Evolutionary conservation across 306 rosid species (phyloP).

Genomic region (Rosa rugosa): DNA sequence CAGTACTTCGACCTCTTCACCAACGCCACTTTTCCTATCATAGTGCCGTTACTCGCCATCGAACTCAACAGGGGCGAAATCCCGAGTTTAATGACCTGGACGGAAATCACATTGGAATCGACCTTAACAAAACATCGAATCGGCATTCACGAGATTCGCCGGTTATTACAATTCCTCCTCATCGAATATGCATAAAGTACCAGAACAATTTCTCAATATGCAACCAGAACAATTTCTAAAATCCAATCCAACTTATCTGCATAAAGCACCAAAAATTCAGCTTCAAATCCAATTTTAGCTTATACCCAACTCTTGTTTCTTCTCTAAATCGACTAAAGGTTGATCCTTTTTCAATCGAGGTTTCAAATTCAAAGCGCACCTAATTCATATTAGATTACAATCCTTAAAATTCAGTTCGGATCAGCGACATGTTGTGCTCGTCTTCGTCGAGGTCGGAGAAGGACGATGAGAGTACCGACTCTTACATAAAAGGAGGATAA

Average conservation of each 20-base stretch:
- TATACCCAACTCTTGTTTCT: background rate
- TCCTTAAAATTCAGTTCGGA: slow-evolving; percentile 9
- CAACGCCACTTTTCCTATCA: no score
- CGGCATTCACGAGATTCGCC: no score
- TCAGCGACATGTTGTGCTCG: slow-evolving; percentile 68
- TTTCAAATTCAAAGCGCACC: background rate
- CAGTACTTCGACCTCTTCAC: no score
- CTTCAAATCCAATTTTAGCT: background rate
- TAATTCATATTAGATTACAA: background rate
- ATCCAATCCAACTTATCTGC: background rate
- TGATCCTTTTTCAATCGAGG: background rate
- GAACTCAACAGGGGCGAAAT: no score
- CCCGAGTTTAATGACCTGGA: no score
- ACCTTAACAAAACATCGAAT: no score
- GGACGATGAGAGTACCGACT: slow-evolving; percentile 89
- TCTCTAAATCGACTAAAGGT: slow-evolving; percentile 1
- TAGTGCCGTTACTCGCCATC: no score
- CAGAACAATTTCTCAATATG: no score
- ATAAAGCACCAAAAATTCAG: background rate
- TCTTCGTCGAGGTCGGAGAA: slow-evolving; percentile 92
- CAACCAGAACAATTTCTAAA: background rate
- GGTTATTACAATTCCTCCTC: no score
- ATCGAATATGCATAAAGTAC: no score
- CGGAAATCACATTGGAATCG: no score
- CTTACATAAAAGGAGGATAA: slow-evolving; percentile 92